These are phyloP conservation scores for Rhodotorula kratochvilovae DNA, from an alignment of 768 basidiomycete genomes.

Conservation along the genomic window DNA sequence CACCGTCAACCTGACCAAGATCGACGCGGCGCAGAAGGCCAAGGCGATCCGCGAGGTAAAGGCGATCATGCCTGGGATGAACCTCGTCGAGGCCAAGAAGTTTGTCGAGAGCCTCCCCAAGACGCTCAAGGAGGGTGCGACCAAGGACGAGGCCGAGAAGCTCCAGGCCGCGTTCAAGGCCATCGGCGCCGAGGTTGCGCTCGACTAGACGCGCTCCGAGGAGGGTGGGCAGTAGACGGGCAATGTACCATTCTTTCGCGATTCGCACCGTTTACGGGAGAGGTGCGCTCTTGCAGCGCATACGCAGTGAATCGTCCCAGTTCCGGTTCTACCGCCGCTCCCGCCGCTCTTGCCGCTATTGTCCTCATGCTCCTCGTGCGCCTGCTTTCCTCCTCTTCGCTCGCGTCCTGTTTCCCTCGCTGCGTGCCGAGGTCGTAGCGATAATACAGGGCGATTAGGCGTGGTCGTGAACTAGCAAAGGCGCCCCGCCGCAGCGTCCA, in stretches of 20 bases:
- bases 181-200: conserved; percentile 77
- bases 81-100: conserved; percentile 97
- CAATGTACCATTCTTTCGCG: not conserved
- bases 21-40: conserved; percentile 84
- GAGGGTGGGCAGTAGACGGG: not conserved
- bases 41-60: conserved; percentile 98
- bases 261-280: too few species aligned
- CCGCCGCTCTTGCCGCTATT: too few species aligned
- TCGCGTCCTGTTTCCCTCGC: too few species aligned
- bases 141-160: conserved; percentile 98
- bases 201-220: conserved; percentile 56
- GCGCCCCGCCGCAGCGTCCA: too few species aligned
- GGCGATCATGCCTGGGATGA: conserved; percentile 88
- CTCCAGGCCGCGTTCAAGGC: conserved; percentile 82
- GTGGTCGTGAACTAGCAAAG: too few species aligned
- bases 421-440: too few species aligned
- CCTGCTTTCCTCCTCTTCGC: too few species aligned
- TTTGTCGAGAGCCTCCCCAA: conserved; percentile 95
- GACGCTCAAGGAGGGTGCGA: conserved; percentile 83
- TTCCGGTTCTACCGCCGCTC: too few species aligned
- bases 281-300: too few species aligned
- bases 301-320: too few species aligned
- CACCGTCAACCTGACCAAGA: conserved; percentile 88
- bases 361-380: too few species aligned
- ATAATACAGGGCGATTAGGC: too few species aligned